phyloP scores from a whole-genome alignment of 371 early-diverging fungal species.

The Apophysomyces variabilis region DNA sequence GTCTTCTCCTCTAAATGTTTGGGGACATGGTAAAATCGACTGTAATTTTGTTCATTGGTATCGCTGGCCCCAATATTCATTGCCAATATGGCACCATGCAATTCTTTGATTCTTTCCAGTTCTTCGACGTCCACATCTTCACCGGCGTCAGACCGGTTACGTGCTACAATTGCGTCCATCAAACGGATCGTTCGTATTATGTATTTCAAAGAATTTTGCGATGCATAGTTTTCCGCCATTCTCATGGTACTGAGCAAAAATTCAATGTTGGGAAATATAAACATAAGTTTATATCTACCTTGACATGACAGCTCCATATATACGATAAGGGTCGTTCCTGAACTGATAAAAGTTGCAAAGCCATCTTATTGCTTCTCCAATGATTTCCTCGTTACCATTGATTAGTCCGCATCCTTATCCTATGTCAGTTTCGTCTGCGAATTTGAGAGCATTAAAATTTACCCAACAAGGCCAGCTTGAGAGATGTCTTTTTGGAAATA shows the following conservation, averaged over 20 bases:
- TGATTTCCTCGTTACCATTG: constrained; percentile 36
- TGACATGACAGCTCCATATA: constrained; percentile 52
- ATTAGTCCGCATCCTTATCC: constrained; percentile 55
- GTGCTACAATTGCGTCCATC: constrained; percentile 40
- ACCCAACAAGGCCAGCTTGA: constrained; percentile 71
- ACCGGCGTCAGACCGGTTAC: neutral
- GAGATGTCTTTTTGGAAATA: constrained; percentile 36
- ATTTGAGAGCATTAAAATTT: constrained; percentile 8
- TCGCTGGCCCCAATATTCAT: constrained; percentile 29
- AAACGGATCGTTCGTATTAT: constrained; percentile 51
- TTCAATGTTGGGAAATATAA: neutral
- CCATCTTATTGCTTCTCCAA: constrained; percentile 54
- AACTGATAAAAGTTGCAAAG: constrained; percentile 47
- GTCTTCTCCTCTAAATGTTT: neutral
- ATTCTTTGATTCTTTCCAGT: constrained; percentile 23
- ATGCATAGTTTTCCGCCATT: constrained; percentile 19
- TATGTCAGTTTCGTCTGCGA: neutral
- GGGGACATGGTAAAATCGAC: constrained; percentile 25
- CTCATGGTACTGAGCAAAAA: constrained; percentile 5
- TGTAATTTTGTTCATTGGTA: constrained; percentile 21
- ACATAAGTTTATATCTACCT: constrained; percentile 33
- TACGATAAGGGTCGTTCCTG: constrained; percentile 56
- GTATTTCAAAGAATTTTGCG: constrained; percentile 46
- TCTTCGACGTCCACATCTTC: constrained; percentile 9
- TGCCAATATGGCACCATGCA: constrained; percentile 23